Evolutionary conservation across 768 basidiomycete species (phyloP), one percentile per base, ranked within the genome.

Genomic region (Ephemerocybe angulata): DNA sequence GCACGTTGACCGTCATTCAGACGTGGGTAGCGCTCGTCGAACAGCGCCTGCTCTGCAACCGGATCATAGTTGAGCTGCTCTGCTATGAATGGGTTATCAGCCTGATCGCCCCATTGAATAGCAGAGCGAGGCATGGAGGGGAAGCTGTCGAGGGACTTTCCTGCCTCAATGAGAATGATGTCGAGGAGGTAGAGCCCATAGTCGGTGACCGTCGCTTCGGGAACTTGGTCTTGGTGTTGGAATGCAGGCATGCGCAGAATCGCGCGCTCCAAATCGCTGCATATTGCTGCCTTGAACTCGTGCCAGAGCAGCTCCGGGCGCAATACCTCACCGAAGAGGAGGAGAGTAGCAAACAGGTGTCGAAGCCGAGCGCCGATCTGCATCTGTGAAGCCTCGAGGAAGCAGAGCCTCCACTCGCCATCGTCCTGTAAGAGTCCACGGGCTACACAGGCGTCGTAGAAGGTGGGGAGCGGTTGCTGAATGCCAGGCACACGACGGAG

Each of bases 361-460:
- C 72, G 67, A 0, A 79, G 64, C 1, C 52, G 60, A 22, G 7
- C 2, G 0, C 77, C 80, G 4, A 70, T 71, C 30, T 76, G 70
- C 60, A 79, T 75, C 1, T 25, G 17, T 6, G 58, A 31, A 0
- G 77, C 80, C 42, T 79, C 77, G 19, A 63, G 55, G 68, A 64
- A 58, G 53, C 76, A 79, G 2, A 60, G 56, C 0, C 60, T 10
- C 76, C 76, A 82, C 57, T 82, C 79, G 0, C 63, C 60, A 62
- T 82, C 75, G 68, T 80, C 73, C n/a, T 79, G 67, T 0, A 82
- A 63, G 0, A 82, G 67, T 0, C 76, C 77, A 2, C 55, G 52
- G 17, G 73, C 72, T 19, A 69, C 27, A 52, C 78, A 83, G 2
- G 78, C 77, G 0, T 64, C 72, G 43, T 70, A 61, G 48, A 71